Conservation (phyloP, 192 early-diverging fungal species). For the Backusella mclennaniae region DNA sequence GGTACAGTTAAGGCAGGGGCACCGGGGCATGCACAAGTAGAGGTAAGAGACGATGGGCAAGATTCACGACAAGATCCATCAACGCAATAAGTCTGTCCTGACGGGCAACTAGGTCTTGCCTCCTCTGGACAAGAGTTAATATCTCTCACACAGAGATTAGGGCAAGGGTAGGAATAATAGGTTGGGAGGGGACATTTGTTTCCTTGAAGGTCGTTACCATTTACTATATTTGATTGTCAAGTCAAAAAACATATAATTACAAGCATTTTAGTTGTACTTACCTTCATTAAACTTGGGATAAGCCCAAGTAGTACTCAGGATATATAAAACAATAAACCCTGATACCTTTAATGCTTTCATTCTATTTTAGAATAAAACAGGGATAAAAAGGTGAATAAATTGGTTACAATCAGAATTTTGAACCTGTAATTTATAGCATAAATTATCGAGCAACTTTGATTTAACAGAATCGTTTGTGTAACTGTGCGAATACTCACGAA, state of each 20-base stretch:
- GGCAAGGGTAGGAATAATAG: conserved; percentile 42
- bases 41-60: conserved; percentile 36
- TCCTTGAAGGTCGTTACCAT: conserved; percentile 44
- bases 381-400: background rate
- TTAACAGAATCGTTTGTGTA: background rate
- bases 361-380: conserved; percentile 3
- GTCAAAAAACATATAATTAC: background rate
- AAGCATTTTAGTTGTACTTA: background rate
- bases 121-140: conserved; percentile 38
- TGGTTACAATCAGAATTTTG: background rate
- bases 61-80: conserved; percentile 47
- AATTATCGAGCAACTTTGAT: background rate
- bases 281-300: background rate
- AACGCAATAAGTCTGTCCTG: conserved; percentile 42
- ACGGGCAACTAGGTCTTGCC: conserved; percentile 35
- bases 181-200: conserved; percentile 42
- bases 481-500: background rate
- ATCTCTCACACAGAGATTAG: conserved; percentile 47
- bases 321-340: background rate
- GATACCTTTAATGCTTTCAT: conserved; percentile 3
- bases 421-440: conserved; percentile 1
- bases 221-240: conserved; percentile 34
- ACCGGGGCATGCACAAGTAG: conserved; percentile 28
- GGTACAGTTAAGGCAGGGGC: conserved; percentile 14
- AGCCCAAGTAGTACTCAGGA: background rate